Base-by-base conservation (phyloP, 805 yeast genomes). In the Blastobotrys robertii region DNA sequence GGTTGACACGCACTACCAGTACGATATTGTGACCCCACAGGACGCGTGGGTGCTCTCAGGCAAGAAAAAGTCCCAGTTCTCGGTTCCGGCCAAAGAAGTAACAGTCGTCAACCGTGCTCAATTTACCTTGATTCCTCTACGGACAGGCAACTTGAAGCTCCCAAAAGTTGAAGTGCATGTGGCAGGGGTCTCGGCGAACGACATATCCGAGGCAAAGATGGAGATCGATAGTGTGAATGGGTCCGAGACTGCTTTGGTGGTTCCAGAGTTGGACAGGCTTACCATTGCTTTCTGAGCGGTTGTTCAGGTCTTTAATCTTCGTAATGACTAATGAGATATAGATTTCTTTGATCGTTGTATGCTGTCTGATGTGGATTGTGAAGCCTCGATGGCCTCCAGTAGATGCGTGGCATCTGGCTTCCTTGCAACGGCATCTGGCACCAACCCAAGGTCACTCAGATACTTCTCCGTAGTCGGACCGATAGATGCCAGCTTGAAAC, bases 31-130 rank as follows among this genome's bases (percentile, higher is more conserved):
- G 12, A 69, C 72, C 22, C 73, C 69, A 25, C 68, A 68, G 25
- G 95, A 86, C 16, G 73, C 70, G 41, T 90, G 97, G 97, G 57
- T 86, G 2, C 64, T 87, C 3, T 77, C 85, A 4, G 97, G 97
- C 0, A 68, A 73, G 47, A 77, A 76, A 46, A 69, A 67, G 44
- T 75, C 76, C 37, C 57, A 66, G 8, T 73, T 86, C 47, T 56
- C 65, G 2, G 60, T 71, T 2, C 39, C 31, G 1, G 34, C 36
- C 8, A 31, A 34, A 4, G 65, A 60, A 8, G 46, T 50, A 40
- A 33, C 54, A 2, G 52, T 50, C 7, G 49, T 61, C 2, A 19
- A 19, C 25, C 4, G 25, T 6, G 25, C 25, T 4, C 59, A 69
- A 12, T 45, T 87, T 12, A 63, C 72, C 2, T 59, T 88, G 47